Evolutionary conservation across 441 rosid genomes (phyloP), one percentile per base, ranked within the genome.

Genomic region (Biscutella auriculata): DNA sequence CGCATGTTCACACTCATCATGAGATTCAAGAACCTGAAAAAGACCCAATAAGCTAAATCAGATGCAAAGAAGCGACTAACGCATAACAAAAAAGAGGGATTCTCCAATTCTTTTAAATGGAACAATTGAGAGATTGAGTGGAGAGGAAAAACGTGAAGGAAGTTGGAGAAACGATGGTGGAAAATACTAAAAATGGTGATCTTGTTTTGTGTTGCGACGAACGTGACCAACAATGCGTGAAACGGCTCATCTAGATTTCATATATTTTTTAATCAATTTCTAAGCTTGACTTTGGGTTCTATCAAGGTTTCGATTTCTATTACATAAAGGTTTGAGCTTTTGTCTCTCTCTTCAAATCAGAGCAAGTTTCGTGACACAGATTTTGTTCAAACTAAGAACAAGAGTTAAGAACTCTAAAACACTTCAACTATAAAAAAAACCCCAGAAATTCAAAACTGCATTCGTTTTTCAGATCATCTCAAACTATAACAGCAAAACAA

Each of bases 1-100:
- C 58, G 48, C 77, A 68, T 51, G 61, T 64, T 60, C 19, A 71
- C 53, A 52, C 65, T 72, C 83, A 81, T 74, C 66, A 17, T 57
- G 50, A 29, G 37, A 56, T 55, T 55, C 27, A 27, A 34, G 13
- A 41, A 3, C 53, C 48, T 53, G n/a, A 5, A 27, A 23, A 52
- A 13, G 9, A 37, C 46, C 33, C 30, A 39, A 27, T 40, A 5
- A 1, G 44, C 6, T 50, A 30, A 48, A 25, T 49, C 52, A 57
- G 57, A 65, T 57, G n/a, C 17, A 26, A 65, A 41, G 10, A 14
- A 54, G 12, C 30, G 3, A 48, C 39, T 9, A 36, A 37, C 12
- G 8, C 13, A 43, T n/a, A 60, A 23, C 2, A 21, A 19, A 28
- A 21, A 13, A 29, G 15, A 15, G 1, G 8, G 5, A 4, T 29